Conservation (phyloP, 1,139 yeast genomes). For the Suhomyces bribrorum region DNA sequence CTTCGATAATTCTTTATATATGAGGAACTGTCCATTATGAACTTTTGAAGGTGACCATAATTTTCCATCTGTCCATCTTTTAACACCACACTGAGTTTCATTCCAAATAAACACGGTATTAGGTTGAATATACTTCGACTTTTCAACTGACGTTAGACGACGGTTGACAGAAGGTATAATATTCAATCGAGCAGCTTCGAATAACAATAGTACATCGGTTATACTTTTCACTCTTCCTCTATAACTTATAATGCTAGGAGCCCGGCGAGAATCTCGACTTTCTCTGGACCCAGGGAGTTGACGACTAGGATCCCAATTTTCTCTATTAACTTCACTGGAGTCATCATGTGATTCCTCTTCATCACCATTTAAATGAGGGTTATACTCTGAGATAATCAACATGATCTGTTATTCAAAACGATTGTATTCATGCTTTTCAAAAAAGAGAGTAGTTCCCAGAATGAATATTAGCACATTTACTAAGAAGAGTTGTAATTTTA, state of each 20-base stretch:
- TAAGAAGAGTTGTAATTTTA: neutral
- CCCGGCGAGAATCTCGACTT: slow-evolving; percentile 2
- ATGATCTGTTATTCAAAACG: slow-evolving; percentile 6
- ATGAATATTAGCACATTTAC: neutral
- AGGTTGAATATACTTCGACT: slow-evolving; percentile 41
- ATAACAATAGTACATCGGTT: slow-evolving; percentile 60
- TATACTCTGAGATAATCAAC: slow-evolving; percentile 21
- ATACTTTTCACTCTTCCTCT: slow-evolving; percentile 58
- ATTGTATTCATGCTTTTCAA: neutral
- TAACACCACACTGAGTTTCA: slow-evolving; percentile 69
- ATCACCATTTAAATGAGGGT: slow-evolving; percentile 11
- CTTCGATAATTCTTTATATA: slow-evolving; percentile 61
- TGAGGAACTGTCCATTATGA: slow-evolving; percentile 53
- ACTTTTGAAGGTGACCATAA: slow-evolving; percentile 75
- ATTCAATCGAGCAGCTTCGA: slow-evolving; percentile 64
- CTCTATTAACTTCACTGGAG: neutral
- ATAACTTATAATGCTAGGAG: slow-evolving; percentile 53
- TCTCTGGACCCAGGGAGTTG: neutral
- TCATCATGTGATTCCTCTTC: neutral
- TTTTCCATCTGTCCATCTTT: slow-evolving; percentile 76
- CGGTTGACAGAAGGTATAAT: slow-evolving; percentile 60
- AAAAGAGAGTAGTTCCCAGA: neutral
- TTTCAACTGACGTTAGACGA: slow-evolving; percentile 36
- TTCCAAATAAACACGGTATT: slow-evolving; percentile 75
- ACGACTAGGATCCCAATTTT: neutral